A percentile compares a stretch with the other conserved stretches of the same genome.
Conservation (phyloP, 225 moss, liverwort and hornwort genomes). For the Sphagnum tenellum region DNA sequence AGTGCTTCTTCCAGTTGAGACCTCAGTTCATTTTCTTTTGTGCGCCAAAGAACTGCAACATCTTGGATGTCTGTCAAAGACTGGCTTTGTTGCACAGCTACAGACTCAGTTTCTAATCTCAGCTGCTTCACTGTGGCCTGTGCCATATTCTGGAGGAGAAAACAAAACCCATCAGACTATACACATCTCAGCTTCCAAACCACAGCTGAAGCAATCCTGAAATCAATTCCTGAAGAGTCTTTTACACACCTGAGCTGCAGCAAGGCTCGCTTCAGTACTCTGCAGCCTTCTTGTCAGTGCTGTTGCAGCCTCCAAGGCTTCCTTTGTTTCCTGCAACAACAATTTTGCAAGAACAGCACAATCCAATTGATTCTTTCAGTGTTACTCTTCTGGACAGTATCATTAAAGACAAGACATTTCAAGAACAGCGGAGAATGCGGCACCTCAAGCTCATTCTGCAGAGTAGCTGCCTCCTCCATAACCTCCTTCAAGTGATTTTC, state of each 20-base stretch:
- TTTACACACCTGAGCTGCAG: conserved; percentile 38
- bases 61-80: conserved; percentile 56
- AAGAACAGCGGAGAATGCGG: background rate
- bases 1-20: conserved; percentile 57
- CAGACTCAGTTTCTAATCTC: conserved; percentile 58
- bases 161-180: too few relatives aligned
- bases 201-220: too few relatives aligned
- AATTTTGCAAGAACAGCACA: too few relatives aligned
- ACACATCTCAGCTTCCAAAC: too few relatives aligned
- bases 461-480: conserved; percentile 28
- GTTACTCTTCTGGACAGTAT: too few relatives aligned
- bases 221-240: too few relatives aligned
- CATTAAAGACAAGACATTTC: background rate
- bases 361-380: too few relatives aligned
- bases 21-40: conserved; percentile 68
- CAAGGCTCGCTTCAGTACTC: conserved; percentile 48
- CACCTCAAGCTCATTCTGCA: conserved; percentile 67
- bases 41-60: conserved; percentile 51
- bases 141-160: background rate
- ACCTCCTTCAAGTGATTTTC: conserved; percentile 47
- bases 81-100: conserved; percentile 56
- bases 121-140: conserved; percentile 36
- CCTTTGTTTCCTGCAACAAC: conserved; percentile 31
- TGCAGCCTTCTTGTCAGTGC: conserved; percentile 37
- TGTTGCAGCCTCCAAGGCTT: conserved; percentile 38